Evolutionary conservation across 306 rosid species (phyloP).

Genomic region (Sesbania bispinosa): DNA sequence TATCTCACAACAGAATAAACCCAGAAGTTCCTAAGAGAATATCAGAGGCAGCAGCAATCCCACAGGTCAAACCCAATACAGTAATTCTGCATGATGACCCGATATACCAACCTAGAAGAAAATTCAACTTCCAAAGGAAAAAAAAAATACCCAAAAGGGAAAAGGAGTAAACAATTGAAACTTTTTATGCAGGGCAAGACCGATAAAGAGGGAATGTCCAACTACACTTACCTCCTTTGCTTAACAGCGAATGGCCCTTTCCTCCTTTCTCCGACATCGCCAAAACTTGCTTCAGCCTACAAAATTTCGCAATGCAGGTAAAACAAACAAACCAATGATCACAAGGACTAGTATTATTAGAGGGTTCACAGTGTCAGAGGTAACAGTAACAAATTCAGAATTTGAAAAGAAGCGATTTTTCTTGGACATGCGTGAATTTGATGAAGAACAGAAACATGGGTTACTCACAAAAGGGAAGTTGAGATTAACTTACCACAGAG

Average conservation of each 20-base stretch:
- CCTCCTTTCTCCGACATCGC: constrained; percentile 73
- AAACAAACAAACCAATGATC: constrained; percentile 9
- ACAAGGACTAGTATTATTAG: background rate
- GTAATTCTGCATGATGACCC: background rate
- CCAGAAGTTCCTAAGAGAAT: background rate
- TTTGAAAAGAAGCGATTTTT: background rate
- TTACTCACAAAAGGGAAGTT: background rate
- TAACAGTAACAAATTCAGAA: background rate
- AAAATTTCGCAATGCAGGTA: constrained; percentile 29
- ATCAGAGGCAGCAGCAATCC: background rate
- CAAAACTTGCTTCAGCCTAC: constrained; percentile 22
- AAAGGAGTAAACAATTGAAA: background rate
- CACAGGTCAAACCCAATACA: constrained; percentile 14
- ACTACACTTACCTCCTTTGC: constrained; percentile 38
- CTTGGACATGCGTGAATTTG: background rate
- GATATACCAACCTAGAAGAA: constrained; percentile 12
- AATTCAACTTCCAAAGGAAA: background rate
- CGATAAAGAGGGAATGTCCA: background rate
- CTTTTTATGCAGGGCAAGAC: background rate
- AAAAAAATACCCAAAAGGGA: background rate
- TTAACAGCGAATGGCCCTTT: constrained; percentile 41
- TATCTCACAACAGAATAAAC: background rate
- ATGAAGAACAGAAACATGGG: background rate
- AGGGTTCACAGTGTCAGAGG: background rate
- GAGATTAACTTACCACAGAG: constrained; percentile 10